Percentiles rank a stretch among this genome's conserved stretches.
Conservation (phyloP, 2,329 filamentous ascomycete species). For the Xylariomycetidae sp. region DNA sequence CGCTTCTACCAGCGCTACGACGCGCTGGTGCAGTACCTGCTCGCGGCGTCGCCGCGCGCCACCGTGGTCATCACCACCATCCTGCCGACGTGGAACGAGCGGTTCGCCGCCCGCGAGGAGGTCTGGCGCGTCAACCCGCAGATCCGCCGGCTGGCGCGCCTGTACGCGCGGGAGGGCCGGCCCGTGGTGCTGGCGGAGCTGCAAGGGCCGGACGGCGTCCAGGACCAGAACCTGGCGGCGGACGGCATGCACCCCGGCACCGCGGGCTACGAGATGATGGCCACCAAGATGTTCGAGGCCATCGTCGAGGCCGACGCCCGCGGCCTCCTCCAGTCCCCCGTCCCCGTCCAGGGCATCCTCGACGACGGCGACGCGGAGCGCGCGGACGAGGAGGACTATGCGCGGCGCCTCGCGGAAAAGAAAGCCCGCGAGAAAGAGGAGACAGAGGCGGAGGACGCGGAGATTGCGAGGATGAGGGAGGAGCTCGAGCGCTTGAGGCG, state of each 20-base stretch:
- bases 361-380: slow-evolving; percentile 27
- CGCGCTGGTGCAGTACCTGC: slow-evolving; percentile 24
- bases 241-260: slow-evolving; percentile 27
- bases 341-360: slow-evolving; percentile 22
- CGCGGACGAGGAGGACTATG: slow-evolving; percentile 18
- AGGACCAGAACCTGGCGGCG: slow-evolving; percentile 22
- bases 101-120: slow-evolving; percentile 27
- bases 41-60: slow-evolving; percentile 24
- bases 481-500: too few species aligned
- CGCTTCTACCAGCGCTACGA: slow-evolving; percentile 28
- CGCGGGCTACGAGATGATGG: slow-evolving; percentile 29
- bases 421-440: slow-evolving; percentile 23
- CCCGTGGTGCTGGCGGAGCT: slow-evolving; percentile 28
- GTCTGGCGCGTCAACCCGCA: slow-evolving; percentile 25
- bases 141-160: slow-evolving; percentile 24
- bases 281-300: slow-evolving; percentile 26
- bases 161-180: slow-evolving; percentile 23
- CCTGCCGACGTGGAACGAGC: slow-evolving; percentile 25
- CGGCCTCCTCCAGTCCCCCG: slow-evolving; percentile 24
- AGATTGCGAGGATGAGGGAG: slow-evolving; percentile 23
- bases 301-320: slow-evolving; percentile 26
- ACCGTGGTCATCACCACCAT: slow-evolving; percentile 26
- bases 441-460: slow-evolving; percentile 15
- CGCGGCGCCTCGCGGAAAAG: slow-evolving; percentile 17
- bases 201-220: slow-evolving; percentile 26